A percentile compares a stretch with the other conserved stretches of the same genome.
These are phyloP conservation scores for Neurospora sp. DNA, from an alignment of 495 filamentous ascomycete species.

Conservation along the genomic window DNA sequence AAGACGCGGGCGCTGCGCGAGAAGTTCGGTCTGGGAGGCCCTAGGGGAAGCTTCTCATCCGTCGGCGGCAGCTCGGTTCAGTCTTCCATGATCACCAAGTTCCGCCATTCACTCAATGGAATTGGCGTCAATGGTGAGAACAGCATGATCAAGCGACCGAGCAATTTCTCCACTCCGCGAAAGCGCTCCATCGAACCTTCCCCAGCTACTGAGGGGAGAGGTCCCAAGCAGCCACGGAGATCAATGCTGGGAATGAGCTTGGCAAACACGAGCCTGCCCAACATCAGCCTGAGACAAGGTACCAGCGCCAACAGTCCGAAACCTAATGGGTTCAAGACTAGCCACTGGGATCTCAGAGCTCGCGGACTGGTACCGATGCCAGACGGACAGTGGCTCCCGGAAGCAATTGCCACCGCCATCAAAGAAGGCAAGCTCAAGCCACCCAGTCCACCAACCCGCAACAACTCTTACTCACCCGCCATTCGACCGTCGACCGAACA, in stretches of 20 bases:
- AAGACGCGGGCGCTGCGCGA: constrained; percentile 23
- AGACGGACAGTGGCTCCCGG: constrained; percentile 33
- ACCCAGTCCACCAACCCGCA: background rate
- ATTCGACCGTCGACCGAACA: background rate
- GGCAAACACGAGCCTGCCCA: background rate
- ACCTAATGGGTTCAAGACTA: constrained; percentile 11
- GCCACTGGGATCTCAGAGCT: constrained; percentile 33
- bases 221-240: constrained; percentile 9
- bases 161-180: constrained; percentile 14
- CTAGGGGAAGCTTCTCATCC: constrained; percentile 17
- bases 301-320: background rate
- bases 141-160: constrained; percentile 5
- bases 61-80: constrained; percentile 1
- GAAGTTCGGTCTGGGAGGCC: constrained; percentile 18
- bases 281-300: background rate
- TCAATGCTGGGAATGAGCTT: background rate
- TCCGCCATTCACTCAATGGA: constrained; percentile 14
- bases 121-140: background rate
- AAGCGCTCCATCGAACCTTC: constrained; percentile 14
- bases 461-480: background rate
- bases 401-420: constrained; percentile 27
- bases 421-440: constrained; percentile 14
- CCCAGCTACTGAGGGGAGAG: constrained; percentile 7
- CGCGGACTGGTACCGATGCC: constrained; percentile 33
- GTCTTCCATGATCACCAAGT: constrained; percentile 2